These are phyloP conservation scores for Isatis tinctoria DNA, from an alignment of 345 rosid genomes.

Conservation along the genomic window DNA sequence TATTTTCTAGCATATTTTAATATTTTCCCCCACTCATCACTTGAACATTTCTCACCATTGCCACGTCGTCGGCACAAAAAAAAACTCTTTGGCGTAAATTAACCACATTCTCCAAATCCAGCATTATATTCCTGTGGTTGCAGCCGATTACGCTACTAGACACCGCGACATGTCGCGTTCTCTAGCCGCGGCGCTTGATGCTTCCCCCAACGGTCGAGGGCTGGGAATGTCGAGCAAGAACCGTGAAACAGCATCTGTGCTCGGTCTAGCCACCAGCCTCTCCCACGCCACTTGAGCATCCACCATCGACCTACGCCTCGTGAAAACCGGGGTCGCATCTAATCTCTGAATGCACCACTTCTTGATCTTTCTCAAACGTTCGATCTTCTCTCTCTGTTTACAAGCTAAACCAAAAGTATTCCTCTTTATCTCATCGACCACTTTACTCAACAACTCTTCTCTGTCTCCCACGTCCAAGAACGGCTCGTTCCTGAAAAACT, in stretches of 20 bases:
- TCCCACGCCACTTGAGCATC: slow-evolving; percentile 57
- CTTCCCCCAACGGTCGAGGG: not conserved
- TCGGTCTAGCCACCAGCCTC: slow-evolving; percentile 48
- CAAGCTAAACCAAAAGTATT: slow-evolving; percentile 50
- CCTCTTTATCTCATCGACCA: slow-evolving; percentile 44
- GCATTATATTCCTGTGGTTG: not conserved
- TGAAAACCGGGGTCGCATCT: slow-evolving; percentile 63
- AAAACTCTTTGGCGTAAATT: not conserved
- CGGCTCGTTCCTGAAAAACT: slow-evolving; percentile 40
- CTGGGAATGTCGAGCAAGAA: slow-evolving; percentile 36
- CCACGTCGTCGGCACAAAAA: slow-evolving; percentile 6
- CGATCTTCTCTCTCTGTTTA: slow-evolving; percentile 58
- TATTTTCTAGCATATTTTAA: not conserved
- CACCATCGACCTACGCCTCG: slow-evolving; percentile 30
- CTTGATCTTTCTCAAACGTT: slow-evolving; percentile 43
- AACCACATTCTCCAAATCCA: slow-evolving; percentile 6
- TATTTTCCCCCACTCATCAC: not conserved
- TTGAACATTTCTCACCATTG: not conserved
- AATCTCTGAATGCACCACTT: slow-evolving; percentile 60
- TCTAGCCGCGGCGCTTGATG: not conserved
- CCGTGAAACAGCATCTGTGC: slow-evolving; percentile 36
- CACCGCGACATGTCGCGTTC: slow-evolving; percentile 33
- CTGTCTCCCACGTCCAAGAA: slow-evolving; percentile 25
- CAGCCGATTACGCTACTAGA: slow-evolving; percentile 34
- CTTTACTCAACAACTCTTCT: slow-evolving; percentile 39